Conservation (phyloP, 495 filamentous ascomycete genomes). For the Annulohypoxylon maeteangense region DNA sequence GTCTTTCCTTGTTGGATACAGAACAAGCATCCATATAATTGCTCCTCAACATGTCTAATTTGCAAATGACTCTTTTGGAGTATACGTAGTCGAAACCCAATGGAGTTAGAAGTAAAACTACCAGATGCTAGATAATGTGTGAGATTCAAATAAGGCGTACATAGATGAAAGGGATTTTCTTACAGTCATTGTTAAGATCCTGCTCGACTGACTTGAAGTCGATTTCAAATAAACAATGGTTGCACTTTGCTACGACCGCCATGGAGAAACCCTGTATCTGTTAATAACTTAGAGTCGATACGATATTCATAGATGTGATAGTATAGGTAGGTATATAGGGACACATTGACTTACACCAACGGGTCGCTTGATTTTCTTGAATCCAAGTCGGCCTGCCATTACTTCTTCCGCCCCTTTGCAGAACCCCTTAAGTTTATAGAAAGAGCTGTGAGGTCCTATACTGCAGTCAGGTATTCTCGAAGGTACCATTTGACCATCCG, state of each 20-base stretch:
- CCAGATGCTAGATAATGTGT: conserved; percentile 41
- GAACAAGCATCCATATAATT: conserved; percentile 55
- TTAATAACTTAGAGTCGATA: conserved; percentile 8
- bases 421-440: conserved; percentile 56
- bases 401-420: conserved; percentile 56
- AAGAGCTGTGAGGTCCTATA: conserved; percentile 51
- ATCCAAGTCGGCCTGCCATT: conserved; percentile 49
- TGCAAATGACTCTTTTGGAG: conserved; percentile 56
- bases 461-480: conserved; percentile 46
- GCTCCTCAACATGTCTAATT: conserved; percentile 50
- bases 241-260: conserved; percentile 52
- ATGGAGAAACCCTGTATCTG: conserved; percentile 44
- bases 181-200: conserved; percentile 53
- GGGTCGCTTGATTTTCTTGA: conserved; percentile 52
- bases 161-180: conserved; percentile 1
- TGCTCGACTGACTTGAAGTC: conserved; percentile 51
- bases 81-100: conserved; percentile 54
- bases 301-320: not conserved
- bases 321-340: not conserved
- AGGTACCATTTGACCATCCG: conserved; percentile 26
- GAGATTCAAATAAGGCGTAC: conserved; percentile 12
- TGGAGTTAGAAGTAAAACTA: conserved; percentile 48
- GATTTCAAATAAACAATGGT: conserved; percentile 53
- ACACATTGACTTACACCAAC: conserved; percentile 45
- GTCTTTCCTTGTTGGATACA: conserved; percentile 53